Evolutionary conservation across 352 stramenopile species (phyloP).

Genomic region (Globisporangium alternatum): DNA sequence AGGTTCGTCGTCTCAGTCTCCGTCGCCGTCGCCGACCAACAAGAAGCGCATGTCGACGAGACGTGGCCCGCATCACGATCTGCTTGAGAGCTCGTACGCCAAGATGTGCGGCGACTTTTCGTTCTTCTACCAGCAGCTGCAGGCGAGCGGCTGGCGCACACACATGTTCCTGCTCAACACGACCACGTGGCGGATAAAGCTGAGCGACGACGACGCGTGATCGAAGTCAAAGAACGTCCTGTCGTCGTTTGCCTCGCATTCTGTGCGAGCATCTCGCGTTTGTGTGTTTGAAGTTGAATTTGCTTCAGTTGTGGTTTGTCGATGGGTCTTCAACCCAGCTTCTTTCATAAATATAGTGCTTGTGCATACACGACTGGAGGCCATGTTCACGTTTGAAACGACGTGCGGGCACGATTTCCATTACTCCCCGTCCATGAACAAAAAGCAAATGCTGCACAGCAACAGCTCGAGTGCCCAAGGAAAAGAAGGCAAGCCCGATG

Average conservation of each 20-base stretch:
- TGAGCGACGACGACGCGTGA: slow-evolving; percentile 36
- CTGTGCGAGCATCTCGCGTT: background rate
- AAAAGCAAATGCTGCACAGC: background rate
- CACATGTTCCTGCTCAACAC: slow-evolving; percentile 76
- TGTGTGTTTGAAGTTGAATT: background rate
- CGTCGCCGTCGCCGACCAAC: slow-evolving; percentile 16
- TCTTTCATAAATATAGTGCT: no score
- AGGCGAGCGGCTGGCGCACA: slow-evolving; percentile 62
- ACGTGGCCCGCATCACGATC: slow-evolving; percentile 1
- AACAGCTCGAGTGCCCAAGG: background rate
- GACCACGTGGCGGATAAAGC: slow-evolving; percentile 59
- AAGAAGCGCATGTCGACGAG: slow-evolving; percentile 1
- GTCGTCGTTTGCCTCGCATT: no score
- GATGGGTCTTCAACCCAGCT: no score
- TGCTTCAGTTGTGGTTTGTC: background rate
- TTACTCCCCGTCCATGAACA: no score
- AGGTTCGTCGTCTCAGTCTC: slow-evolving; percentile 4
- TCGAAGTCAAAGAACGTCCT: background rate
- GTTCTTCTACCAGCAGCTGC: slow-evolving; percentile 59
- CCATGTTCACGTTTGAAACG: background rate
- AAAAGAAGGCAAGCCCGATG: background rate
- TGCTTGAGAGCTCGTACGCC: slow-evolving; percentile 45
- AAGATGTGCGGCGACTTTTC: slow-evolving; percentile 58
- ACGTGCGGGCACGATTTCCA: background rate
- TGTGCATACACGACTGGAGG: no score